Conservation (phyloP, 2,329 filamentous ascomycete genomes). For the Hymenoscyphus scutula region DNA sequence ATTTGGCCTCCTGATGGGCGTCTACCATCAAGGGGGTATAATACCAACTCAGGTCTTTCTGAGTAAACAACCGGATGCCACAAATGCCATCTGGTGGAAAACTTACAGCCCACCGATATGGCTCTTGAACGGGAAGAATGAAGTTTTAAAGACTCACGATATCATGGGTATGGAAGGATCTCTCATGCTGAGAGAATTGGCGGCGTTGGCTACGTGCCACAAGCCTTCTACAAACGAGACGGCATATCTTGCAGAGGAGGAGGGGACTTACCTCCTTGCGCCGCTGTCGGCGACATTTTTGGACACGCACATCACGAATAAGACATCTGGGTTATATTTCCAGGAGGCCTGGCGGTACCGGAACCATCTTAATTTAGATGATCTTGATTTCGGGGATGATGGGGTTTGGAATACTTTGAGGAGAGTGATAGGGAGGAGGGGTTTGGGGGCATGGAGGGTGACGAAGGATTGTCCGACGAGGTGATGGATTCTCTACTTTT, state of each 20-base stretch:
- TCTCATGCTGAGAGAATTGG: slow-evolving; percentile 57
- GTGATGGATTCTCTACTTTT: neutral
- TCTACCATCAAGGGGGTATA: slow-evolving; percentile 78
- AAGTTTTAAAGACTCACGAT: slow-evolving; percentile 67
- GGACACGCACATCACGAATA: slow-evolving; percentile 53
- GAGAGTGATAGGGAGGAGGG: slow-evolving; percentile 63
- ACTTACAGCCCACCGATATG: slow-evolving; percentile 80
- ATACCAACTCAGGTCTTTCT: slow-evolving; percentile 74
- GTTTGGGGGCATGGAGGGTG: slow-evolving; percentile 61
- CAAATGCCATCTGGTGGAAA: slow-evolving; percentile 75
- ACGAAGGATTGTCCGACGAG: slow-evolving; percentile 43
- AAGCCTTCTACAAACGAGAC: slow-evolving; percentile 53
- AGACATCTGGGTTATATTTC: slow-evolving; percentile 56
- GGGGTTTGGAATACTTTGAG: slow-evolving; percentile 70
- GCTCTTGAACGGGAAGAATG: slow-evolving; percentile 74
- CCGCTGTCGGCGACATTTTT: slow-evolving; percentile 70
- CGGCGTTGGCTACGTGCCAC: slow-evolving; percentile 59
- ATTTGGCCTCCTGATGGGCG: slow-evolving; percentile 72
- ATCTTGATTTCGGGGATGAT: slow-evolving; percentile 75
- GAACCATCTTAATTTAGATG: slow-evolving; percentile 73
- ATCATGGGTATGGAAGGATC: slow-evolving; percentile 69
- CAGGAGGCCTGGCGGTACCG: slow-evolving; percentile 67
- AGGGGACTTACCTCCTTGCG: slow-evolving; percentile 69
- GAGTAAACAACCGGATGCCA: slow-evolving; percentile 63
- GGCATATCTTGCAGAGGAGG: slow-evolving; percentile 58